Evolutionary conservation across 257 asterid genomes (phyloP).

Genomic region (Dorcoceras hygrometricum): DNA sequence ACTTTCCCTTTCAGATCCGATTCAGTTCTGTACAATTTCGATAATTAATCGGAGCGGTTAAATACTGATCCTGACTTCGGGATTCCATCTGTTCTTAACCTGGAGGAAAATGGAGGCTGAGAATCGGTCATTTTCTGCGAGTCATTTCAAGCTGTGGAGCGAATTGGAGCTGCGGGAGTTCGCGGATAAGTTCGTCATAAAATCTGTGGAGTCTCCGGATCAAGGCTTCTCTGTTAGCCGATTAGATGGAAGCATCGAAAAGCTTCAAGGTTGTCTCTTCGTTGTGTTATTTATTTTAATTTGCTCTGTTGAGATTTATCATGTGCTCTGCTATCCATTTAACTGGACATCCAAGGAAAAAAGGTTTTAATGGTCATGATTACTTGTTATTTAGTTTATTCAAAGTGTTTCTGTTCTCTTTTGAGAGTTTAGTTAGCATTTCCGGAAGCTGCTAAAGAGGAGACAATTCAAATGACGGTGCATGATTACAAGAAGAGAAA

Average conservation of each 20-base stretch:
- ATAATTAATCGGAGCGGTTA: no score
- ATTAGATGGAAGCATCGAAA: slow-evolving; percentile 56
- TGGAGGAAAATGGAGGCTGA: slow-evolving; percentile 57
- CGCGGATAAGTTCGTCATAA: slow-evolving; percentile 54
- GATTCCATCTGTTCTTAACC: background rate
- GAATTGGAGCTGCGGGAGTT: slow-evolving; percentile 72
- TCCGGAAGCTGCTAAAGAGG: background rate
- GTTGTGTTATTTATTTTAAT: background rate
- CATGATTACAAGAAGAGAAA: background rate
- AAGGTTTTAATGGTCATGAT: background rate
- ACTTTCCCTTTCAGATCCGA: no score
- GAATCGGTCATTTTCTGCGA: slow-evolving; percentile 29
- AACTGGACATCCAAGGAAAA: background rate
- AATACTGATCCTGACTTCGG: no score
- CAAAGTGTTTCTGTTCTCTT: background rate
- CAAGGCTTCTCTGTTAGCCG: slow-evolving; percentile 78
- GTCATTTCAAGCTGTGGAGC: slow-evolving; percentile 66
- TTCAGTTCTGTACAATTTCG: no score
- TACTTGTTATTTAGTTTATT: background rate
- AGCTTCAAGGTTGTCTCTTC: slow-evolving; percentile 43
- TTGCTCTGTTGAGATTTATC: slow-evolving; percentile 6
- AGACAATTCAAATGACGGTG: background rate
- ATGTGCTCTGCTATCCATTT: background rate
- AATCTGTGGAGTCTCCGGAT: slow-evolving; percentile 60
- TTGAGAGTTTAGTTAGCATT: background rate